Percentiles rank a stretch among this genome's conserved stretches.
phyloP scores from a whole-genome alignment of 179 eudicot genomes.

The Gypsophila paniculata region DNA sequence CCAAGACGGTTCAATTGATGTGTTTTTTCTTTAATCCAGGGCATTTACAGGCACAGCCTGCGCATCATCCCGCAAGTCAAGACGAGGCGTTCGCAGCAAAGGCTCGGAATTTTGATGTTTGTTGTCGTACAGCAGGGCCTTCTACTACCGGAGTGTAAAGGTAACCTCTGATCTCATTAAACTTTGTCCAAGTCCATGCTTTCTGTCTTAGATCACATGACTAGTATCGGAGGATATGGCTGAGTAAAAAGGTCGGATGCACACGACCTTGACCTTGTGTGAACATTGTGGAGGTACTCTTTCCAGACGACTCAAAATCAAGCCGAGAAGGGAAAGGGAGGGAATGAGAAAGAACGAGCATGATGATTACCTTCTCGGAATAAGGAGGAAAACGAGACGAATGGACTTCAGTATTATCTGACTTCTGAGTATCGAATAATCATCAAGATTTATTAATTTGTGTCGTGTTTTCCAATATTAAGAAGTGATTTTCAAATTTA shows the following conservation, averaged over 20 bases:
- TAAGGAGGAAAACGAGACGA: no score
- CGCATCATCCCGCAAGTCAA: conserved; percentile 11
- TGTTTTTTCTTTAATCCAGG: conserved; percentile 23
- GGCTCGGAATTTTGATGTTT: conserved; percentile 20
- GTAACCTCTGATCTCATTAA: conserved; percentile 15
- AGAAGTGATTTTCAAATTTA: no score
- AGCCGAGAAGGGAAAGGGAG: background rate
- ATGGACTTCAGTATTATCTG: no score
- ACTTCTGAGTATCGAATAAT: no score
- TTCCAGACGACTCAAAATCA: no score
- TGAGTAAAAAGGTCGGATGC: no score
- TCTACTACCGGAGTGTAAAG: conserved; percentile 18
- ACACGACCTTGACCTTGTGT: background rate
- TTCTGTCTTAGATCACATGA: background rate
- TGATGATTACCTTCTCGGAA: no score
- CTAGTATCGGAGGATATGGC: no score
- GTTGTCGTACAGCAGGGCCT: conserved; percentile 12
- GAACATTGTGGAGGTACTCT: background rate
- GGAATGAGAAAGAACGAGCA: background rate
- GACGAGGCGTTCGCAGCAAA: conserved; percentile 26
- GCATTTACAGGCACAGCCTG: conserved; percentile 20
- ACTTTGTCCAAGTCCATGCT: background rate
- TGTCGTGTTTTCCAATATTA: no score
- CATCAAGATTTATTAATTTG: no score
- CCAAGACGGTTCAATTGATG: conserved; percentile 25